phyloP scores from a whole-genome alignment of 495 filamentous ascomycete genomes.

The Melanomma pulvis-pyrius region DNA sequence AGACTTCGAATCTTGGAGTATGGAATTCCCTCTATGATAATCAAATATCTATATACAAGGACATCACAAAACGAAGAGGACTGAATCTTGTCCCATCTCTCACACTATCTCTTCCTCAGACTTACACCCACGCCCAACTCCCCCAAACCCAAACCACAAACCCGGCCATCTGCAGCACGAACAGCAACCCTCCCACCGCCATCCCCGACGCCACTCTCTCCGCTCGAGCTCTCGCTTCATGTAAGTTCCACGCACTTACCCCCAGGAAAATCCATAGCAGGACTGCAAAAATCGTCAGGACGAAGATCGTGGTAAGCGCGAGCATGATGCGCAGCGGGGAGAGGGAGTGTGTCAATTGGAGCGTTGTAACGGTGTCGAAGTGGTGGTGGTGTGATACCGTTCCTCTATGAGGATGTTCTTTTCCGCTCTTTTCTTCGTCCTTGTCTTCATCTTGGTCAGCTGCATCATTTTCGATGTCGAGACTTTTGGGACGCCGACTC shows the following conservation, averaged over 20 bases:
- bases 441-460: background rate
- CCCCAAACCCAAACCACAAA: slow-evolving; percentile 3
- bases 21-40: too few species aligned
- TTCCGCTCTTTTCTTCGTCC: background rate
- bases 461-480: background rate
- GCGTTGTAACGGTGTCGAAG: slow-evolving; percentile 9
- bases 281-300: slow-evolving; percentile 6
- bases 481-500: background rate
- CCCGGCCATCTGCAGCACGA: slow-evolving; percentile 6
- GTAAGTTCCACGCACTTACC: slow-evolving; percentile 1
- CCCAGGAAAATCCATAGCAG: slow-evolving; percentile 33
- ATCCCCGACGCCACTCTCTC: slow-evolving; percentile 18
- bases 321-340: slow-evolving; percentile 6
- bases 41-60: too few species aligned
- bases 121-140: background rate
- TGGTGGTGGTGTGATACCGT: background rate
- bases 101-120: slow-evolving; percentile 1
- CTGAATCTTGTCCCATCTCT: too few species aligned
- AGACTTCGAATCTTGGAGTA: too few species aligned
- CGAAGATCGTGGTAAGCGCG: background rate
- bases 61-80: too few species aligned
- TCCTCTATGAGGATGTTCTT: background rate
- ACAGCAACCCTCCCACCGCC: slow-evolving; percentile 16
- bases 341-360: slow-evolving; percentile 25
- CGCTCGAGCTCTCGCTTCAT: background rate